Evolutionary conservation across 2,329 filamentous ascomycete genomes (phyloP).

Genomic region (Teratosphaeria destructans): DNA sequence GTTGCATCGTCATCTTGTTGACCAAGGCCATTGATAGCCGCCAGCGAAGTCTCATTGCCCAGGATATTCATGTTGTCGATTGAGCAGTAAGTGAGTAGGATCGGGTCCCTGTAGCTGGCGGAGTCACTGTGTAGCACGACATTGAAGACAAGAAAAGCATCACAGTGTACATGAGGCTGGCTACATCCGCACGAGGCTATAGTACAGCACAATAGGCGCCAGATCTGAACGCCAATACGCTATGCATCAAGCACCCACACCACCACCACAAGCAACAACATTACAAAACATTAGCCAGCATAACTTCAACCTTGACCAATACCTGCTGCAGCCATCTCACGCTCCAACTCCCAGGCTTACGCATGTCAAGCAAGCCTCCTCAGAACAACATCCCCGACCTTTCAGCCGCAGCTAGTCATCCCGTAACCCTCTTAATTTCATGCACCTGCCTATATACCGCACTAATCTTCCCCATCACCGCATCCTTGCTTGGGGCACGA

Average conservation of each 20-base stretch:
- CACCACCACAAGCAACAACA: background rate
- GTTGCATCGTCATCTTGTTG: too few species aligned
- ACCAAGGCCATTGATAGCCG: too few species aligned
- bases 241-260: background rate
- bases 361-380: background rate
- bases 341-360: background rate
- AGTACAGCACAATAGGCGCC: too few species aligned
- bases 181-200: too few species aligned
- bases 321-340: background rate
- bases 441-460: constrained; percentile 19
- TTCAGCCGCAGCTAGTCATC: constrained; percentile 5
- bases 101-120: too few species aligned
- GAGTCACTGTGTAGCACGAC: too few species aligned
- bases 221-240: background rate
- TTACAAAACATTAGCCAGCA: background rate
- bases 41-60: too few species aligned
- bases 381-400: constrained; percentile 1
- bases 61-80: too few species aligned
- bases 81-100: too few species aligned
- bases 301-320: background rate
- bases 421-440: constrained; percentile 11
- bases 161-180: too few species aligned
- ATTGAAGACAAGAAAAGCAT: too few species aligned
- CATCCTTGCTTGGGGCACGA: constrained; percentile 35
- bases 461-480: constrained; percentile 27